phyloP scores from a whole-genome alignment of 176 grass and related monocot genomes.

The Aegilops umbellulata region DNA sequence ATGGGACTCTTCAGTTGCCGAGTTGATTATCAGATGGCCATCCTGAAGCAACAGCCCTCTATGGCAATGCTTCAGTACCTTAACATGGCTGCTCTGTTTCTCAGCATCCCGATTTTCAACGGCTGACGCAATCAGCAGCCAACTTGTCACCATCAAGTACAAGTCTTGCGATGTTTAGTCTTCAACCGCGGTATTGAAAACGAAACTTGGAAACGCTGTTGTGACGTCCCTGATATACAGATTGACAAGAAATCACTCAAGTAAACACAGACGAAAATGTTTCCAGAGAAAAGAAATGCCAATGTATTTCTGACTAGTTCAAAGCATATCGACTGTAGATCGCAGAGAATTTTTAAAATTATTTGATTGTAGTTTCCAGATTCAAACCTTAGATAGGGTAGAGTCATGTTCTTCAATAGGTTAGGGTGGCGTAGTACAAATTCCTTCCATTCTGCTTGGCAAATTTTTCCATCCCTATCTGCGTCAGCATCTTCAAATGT shows the following conservation, averaged over 20 bases:
- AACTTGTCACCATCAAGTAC: neutral
- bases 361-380: neutral
- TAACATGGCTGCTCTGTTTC: conserved; percentile 3
- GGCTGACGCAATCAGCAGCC: conserved; percentile 3
- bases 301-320: too few relatives aligned
- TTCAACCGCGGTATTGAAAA: conserved; percentile 79
- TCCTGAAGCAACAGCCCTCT: neutral
- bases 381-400: conserved; percentile 29
- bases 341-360: neutral
- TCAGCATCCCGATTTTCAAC: neutral
- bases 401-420: conserved; percentile 88
- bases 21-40: neutral
- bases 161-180: conserved; percentile 33
- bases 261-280: too few relatives aligned
- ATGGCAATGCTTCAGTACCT: neutral
- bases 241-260: neutral
- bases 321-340: too few relatives aligned
- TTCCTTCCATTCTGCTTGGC: conserved; percentile 76
- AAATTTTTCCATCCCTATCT: conserved; percentile 76
- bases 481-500: conserved; percentile 85
- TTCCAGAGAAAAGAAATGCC: neutral
- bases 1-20: neutral
- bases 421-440: conserved; percentile 63
- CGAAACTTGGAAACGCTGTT: conserved; percentile 76
- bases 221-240: conserved; percentile 70